Evolutionary conservation across 225 moss, liverwort and hornwort species (phyloP).

Genomic region (Lunularia cruciata): DNA sequence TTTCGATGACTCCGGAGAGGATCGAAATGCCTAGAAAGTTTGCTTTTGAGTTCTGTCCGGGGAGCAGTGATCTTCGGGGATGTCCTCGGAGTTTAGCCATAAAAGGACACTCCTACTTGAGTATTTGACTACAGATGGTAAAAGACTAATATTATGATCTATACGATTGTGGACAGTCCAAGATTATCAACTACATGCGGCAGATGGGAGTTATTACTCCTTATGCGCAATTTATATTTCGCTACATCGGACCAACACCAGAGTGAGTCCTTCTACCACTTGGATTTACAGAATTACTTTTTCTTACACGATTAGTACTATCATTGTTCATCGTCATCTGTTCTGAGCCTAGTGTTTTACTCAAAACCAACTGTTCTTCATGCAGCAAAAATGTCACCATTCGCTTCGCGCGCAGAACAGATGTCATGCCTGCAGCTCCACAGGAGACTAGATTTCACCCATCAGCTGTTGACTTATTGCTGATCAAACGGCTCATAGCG

Average conservation of each 20-base stretch:
- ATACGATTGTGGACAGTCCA: conserved; percentile 68
- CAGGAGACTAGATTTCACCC: conserved; percentile 91
- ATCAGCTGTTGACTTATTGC: conserved; percentile 91
- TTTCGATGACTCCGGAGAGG: no score
- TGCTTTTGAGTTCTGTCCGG: no score
- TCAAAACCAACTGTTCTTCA: conserved; percentile 10
- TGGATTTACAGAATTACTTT: no score
- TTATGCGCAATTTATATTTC: conserved; percentile 85
- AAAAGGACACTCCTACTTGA: no score
- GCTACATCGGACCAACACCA: conserved; percentile 80
- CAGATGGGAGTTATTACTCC: conserved; percentile 99
- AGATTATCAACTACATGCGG: conserved; percentile 95
- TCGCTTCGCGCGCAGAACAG: conserved; percentile 86
- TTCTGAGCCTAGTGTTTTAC: background rate
- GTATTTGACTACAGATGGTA: no score
- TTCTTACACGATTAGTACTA: no score
- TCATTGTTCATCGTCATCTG: no score
- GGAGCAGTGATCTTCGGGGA: no score
- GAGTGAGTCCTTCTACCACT: conserved; percentile 71
- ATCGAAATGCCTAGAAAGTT: no score
- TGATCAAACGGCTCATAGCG: conserved; percentile 83
- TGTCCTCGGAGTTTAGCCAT: no score
- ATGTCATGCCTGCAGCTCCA: conserved; percentile 94
- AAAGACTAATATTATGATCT: no score
- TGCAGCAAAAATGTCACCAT: conserved; percentile 93